Evolutionary conservation across 2,329 filamentous ascomycete genomes (phyloP), one percentile per base, ranked within the genome.

Genomic region (Fusarium concolor): DNA sequence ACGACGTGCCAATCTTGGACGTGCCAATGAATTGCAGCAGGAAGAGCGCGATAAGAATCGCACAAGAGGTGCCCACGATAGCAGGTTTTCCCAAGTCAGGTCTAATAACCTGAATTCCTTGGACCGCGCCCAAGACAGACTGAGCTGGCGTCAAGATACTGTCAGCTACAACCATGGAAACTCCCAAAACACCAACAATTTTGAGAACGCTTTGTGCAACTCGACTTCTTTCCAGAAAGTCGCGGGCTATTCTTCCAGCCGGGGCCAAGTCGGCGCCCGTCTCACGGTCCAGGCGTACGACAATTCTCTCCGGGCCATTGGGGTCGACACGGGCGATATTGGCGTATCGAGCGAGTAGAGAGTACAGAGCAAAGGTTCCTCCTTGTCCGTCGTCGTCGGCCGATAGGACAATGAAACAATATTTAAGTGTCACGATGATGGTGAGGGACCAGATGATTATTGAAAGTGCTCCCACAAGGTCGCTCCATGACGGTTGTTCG

Each of bases 341-440:
- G 54, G 85, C 83, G 81, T 86, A 74, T 69, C 87, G 81, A 6
- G 88, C 85, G 3, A 92, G 82, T 15, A 92, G 77, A 5, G 87
- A 88, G 76, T 91, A 91, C 26, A 89, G 84, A 29, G 86, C 87
- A 76, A 92, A 92, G 0, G 89, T 91, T 29, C 90, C 90, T 28
- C 90, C 90, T 72, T 92, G 89, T 43, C 90, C 90, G 73, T 92
- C 89, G 64, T 92, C 89, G 75, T 92, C 89, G 52, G 90, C 90
- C 33, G 80, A 81, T 7, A 92, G 78, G 37, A 92, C 85, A 72
- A 92, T 86, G 63, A 90, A 80, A 38, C 89, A 82, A 72, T 92
- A 92, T 78, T 92, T 92, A 59, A 90, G 69, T 1, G 88, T 90
- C 35, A 92, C 89, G 78, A 92, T 90, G 62, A 91, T 79, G 24